A percentile compares a stretch with the other conserved stretches of the same genome.
Evolutionary conservation across 495 filamentous ascomycete genomes (phyloP).

Genomic region (Hyaloscypha hepaticicola): DNA sequence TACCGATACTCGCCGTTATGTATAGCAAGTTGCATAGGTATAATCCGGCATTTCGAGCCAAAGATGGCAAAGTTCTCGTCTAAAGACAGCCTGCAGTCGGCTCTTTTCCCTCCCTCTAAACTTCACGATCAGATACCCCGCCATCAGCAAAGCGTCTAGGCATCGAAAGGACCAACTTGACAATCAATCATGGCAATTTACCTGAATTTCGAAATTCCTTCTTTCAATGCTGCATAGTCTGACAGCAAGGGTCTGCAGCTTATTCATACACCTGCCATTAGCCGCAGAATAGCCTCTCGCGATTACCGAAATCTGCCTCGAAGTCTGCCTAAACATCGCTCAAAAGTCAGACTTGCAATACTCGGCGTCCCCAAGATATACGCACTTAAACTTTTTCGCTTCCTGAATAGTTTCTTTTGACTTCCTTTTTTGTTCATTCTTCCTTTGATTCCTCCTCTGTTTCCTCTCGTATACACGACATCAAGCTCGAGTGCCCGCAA

Average conservation of each 20-base stretch:
- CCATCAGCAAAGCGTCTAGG: too few relatives aligned
- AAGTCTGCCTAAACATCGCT: not conserved
- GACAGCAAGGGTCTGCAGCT: not conserved
- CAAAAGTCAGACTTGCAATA: not conserved
- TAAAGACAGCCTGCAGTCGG: too few relatives aligned
- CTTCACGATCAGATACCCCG: too few relatives aligned
- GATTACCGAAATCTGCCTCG: not conserved
- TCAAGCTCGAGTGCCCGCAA: not conserved
- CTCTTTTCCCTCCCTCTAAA: too few relatives aligned
- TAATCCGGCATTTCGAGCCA: too few relatives aligned
- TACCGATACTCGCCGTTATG: too few relatives aligned
- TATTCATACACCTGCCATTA: too few relatives aligned
- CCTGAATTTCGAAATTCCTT: too few relatives aligned
- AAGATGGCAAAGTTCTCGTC: too few relatives aligned
- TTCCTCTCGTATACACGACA: not conserved
- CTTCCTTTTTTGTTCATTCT: not conserved
- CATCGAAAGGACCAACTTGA: too few relatives aligned
- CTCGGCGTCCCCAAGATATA: not conserved
- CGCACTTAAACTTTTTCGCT: not conserved
- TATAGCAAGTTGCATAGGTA: too few relatives aligned
- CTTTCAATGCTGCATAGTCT: not conserved
- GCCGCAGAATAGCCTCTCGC: not conserved
- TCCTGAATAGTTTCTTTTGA: not conserved
- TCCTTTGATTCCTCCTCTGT: not conserved
- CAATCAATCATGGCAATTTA: too few relatives aligned